Conservation (phyloP, 108 stramenopile species). For the Cyclotella baltica region DNA sequence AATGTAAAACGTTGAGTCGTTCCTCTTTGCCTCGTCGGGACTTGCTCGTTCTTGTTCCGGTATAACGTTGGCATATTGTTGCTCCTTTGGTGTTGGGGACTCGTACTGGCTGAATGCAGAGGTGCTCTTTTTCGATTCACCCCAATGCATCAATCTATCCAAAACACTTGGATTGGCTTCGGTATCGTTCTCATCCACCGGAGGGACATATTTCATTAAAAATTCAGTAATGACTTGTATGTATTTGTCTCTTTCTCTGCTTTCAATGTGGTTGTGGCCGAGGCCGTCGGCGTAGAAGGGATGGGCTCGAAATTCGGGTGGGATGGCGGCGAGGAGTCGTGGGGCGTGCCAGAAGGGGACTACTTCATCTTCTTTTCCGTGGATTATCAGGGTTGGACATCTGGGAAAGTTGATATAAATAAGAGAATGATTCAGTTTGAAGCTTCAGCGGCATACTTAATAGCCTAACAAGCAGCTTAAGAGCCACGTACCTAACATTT, state of each 20-base stretch:
- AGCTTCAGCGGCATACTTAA: not conserved
- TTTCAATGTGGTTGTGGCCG: conserved; percentile 82
- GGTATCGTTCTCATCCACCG: conserved; percentile 3
- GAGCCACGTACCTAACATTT: conserved; percentile 31
- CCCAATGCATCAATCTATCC: not conserved
- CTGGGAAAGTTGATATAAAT: conserved; percentile 18
- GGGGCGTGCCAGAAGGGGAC: conserved; percentile 87
- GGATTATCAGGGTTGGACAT: conserved; percentile 78
- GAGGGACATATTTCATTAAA: conserved; percentile 28
- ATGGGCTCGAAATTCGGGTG: conserved; percentile 58
- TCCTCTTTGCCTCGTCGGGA: conserved; percentile 11
- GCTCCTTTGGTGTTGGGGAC: not conserved
- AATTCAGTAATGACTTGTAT: conserved; percentile 35
- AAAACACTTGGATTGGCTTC: not conserved
- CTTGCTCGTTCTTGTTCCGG: conserved; percentile 27
- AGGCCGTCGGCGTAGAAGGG: conserved; percentile 75
- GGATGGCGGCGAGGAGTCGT: conserved; percentile 64
- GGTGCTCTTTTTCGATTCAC: not conserved
- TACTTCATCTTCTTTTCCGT: conserved; percentile 76
- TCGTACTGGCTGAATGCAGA: not conserved
- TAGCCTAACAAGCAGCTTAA: not conserved
- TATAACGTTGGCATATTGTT: conserved; percentile 5
- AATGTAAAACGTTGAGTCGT: conserved; percentile 39
- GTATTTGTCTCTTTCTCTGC: conserved; percentile 31
- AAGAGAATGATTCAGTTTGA: not conserved